phyloP scores from a whole-genome alignment of 495 filamentous ascomycete genomes.

The Aspergillus nidulans region DNA sequence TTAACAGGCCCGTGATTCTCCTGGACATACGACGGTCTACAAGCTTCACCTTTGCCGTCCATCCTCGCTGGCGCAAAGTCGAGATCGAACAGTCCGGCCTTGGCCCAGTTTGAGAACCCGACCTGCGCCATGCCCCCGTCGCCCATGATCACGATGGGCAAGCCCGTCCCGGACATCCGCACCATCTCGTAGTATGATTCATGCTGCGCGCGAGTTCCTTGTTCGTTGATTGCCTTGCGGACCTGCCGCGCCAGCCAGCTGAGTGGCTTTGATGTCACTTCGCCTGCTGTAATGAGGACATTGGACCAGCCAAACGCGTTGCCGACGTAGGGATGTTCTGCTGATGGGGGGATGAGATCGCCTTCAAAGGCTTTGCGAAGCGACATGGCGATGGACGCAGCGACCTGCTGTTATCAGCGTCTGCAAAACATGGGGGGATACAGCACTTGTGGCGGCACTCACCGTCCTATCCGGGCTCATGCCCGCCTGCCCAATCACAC shows the following conservation, averaged over 20 bases:
- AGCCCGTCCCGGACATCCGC: conserved; percentile 15
- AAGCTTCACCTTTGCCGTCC: conserved; percentile 2
- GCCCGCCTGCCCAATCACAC: conserved; percentile 15
- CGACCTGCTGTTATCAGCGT: not conserved
- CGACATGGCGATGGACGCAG: conserved; percentile 20
- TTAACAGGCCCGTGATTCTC: conserved; percentile 25
- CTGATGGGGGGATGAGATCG: conserved; percentile 27
- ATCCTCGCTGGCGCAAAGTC: conserved; percentile 40
- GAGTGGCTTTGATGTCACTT: conserved; percentile 35
- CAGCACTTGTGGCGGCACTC: too few species aligned
- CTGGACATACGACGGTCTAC: conserved; percentile 24
- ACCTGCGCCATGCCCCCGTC: conserved; percentile 31
- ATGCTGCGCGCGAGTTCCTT: conserved; percentile 40
- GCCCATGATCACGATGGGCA: conserved; percentile 30
- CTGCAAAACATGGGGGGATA: too few species aligned
- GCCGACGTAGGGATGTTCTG: conserved; percentile 18
- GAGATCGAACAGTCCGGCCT: conserved; percentile 39
- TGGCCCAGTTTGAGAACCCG: conserved; percentile 44
- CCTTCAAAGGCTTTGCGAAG: conserved; percentile 23
- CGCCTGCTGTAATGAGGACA: conserved; percentile 28
- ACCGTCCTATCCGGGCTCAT: conserved; percentile 17
- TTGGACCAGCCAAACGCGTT: conserved; percentile 28
- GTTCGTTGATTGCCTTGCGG: conserved; percentile 34
- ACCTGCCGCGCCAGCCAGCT: conserved; percentile 35
- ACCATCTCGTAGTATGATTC: conserved; percentile 28